phyloP scores from a whole-genome alignment of 352 stramenopile genomes.

The Peronospora belbahrii region DNA sequence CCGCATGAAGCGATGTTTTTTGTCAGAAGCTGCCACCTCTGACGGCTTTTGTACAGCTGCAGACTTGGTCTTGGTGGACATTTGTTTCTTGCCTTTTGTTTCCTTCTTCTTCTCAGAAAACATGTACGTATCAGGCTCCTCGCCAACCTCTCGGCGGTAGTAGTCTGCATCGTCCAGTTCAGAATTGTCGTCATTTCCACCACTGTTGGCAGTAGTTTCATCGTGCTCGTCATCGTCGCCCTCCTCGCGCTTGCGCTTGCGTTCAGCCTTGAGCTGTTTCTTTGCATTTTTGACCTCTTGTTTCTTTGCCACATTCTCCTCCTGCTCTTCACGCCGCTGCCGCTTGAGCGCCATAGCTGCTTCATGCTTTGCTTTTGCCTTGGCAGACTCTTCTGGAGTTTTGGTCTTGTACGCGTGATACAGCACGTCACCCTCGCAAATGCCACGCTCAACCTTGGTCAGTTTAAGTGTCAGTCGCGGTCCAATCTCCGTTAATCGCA shows the following conservation, averaged over 20 bases:
- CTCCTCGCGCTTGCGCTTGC: slow-evolving; percentile 43
- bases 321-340: slow-evolving; percentile 83
- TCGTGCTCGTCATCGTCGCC: slow-evolving; percentile 38
- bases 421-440: slow-evolving; percentile 94
- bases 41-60: slow-evolving; percentile 34
- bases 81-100: slow-evolving; percentile 40
- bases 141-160: slow-evolving; percentile 76
- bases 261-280: slow-evolving; percentile 63
- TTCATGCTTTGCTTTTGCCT: slow-evolving; percentile 76
- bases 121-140: slow-evolving; percentile 77
- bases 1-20: slow-evolving; percentile 47
- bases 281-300: slow-evolving; percentile 71
- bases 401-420: slow-evolving; percentile 93
- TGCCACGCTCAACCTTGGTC: slow-evolving; percentile 94
- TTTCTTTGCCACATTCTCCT: slow-evolving; percentile 86
- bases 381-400: slow-evolving; percentile 72
- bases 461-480: slow-evolving; percentile 92
- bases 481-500: slow-evolving; percentile 95
- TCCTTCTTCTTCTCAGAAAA: slow-evolving; percentile 45
- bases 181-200: slow-evolving; percentile 39
- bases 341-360: slow-evolving; percentile 63
- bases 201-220: slow-evolving; percentile 29
- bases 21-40: slow-evolving; percentile 61
- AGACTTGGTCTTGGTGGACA: slow-evolving; percentile 14
- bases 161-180: slow-evolving; percentile 75